A percentile compares a stretch with the other conserved stretches of the same genome.
These are phyloP conservation scores for Rubroboletus satanas DNA, from an alignment of 768 basidiomycete species.

Conservation along the genomic window DNA sequence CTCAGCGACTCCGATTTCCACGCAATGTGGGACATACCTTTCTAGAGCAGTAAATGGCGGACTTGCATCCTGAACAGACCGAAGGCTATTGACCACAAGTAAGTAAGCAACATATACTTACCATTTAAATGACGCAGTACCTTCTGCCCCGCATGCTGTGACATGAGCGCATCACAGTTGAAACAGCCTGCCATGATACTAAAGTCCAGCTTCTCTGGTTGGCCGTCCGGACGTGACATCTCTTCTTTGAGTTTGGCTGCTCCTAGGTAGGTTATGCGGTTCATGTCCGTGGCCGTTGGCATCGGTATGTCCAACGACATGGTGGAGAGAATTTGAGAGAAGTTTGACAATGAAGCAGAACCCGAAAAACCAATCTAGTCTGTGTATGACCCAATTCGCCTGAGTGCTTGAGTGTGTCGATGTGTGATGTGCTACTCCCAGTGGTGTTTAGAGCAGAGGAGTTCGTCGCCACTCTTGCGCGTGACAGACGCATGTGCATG, in stretches of 20 bases:
- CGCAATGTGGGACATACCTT: slow-evolving; percentile 10
- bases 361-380: background rate
- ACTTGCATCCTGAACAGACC: slow-evolving; percentile 29
- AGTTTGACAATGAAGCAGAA: background rate
- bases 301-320: slow-evolving; percentile 20
- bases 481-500: background rate
- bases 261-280: slow-evolving; percentile 25
- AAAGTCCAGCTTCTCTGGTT: slow-evolving; percentile 29
- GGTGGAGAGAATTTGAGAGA: background rate
- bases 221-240: slow-evolving; percentile 25
- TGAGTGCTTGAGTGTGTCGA: background rate
- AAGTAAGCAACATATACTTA: background rate
- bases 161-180: slow-evolving; percentile 17
- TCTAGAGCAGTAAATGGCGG: slow-evolving; percentile 31
- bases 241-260: slow-evolving; percentile 29
- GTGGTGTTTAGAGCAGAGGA: background rate
- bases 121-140: slow-evolving; percentile 6
- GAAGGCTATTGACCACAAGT: slow-evolving; percentile 16
- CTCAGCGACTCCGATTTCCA: background rate
- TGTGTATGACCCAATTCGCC: background rate
- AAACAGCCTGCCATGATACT: slow-evolving; percentile 22
- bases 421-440: background rate
- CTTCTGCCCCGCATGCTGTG: slow-evolving; percentile 13
- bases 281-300: slow-evolving; percentile 27
- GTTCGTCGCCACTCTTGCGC: background rate